phyloP scores from a whole-genome alignment of 805 yeast species.

The Yamadazyma tumulicola region DNA sequence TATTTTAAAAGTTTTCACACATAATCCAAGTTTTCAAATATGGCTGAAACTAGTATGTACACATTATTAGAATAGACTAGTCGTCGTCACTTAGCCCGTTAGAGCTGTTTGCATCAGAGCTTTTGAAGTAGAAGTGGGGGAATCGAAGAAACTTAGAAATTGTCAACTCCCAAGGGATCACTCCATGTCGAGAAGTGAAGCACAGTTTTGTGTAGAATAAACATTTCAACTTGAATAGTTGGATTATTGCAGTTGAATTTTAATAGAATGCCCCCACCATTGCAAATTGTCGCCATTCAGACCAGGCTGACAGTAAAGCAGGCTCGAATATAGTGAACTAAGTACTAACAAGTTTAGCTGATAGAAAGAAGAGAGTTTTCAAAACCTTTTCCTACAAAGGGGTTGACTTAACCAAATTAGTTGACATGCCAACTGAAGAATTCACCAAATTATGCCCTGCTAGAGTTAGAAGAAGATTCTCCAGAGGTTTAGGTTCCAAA shows the following conservation, averaged over 20 bases:
- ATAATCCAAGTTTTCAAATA: conserved; percentile 14
- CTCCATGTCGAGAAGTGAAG: no score
- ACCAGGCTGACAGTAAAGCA: no score
- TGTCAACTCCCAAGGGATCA: no score
- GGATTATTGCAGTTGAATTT: no score
- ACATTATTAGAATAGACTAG: not conserved
- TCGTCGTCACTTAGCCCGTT: no score
- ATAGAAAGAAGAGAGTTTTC: conserved; percentile 85
- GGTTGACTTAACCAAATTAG: conserved; percentile 91
- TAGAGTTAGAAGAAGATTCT: conserved; percentile 99
- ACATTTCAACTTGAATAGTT: no score
- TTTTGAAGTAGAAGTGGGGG: no score
- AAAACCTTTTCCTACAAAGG: conserved; percentile 98
- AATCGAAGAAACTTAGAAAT: no score
- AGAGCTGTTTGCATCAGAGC: no score
- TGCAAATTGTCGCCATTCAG: no score
- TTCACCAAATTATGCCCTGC: conserved; percentile 95
- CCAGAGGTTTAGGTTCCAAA: conserved; percentile 93
- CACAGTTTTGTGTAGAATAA: no score
- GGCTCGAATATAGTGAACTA: not conserved
- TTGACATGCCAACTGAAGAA: conserved; percentile 93
- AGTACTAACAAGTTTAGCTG: conserved; percentile 26
- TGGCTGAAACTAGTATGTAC: conserved; percentile 38
- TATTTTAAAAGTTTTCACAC: not conserved
- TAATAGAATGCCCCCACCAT: no score